Conservation (phyloP, 371 early-diverging fungal species). For the Mucor mucedo region DNA sequence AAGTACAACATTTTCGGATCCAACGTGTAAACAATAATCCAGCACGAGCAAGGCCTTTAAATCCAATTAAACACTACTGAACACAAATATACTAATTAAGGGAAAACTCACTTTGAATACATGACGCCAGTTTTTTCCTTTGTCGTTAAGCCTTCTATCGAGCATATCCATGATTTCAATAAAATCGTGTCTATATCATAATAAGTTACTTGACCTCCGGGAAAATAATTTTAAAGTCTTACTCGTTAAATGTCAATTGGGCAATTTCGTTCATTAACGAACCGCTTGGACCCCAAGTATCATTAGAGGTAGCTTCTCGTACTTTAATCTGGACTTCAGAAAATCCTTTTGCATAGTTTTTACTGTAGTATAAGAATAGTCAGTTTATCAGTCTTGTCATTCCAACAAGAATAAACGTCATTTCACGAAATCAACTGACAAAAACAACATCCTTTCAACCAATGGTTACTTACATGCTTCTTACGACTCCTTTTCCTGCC, state of each 20-base stretch:
- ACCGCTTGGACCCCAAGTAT: slow-evolving; percentile 88
- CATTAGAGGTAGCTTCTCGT: slow-evolving; percentile 93
- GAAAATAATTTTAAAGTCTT: slow-evolving; percentile 36
- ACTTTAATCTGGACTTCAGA: slow-evolving; percentile 96
- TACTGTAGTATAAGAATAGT: slow-evolving; percentile 56
- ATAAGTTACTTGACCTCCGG: not conserved
- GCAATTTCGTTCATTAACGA: slow-evolving; percentile 90
- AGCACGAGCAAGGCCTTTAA: slow-evolving; percentile 60
- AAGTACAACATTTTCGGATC: slow-evolving; percentile 87
- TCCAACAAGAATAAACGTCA: not conserved
- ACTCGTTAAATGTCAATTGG: slow-evolving; percentile 85
- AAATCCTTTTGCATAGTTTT: slow-evolving; percentile 96
- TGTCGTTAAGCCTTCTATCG: slow-evolving; percentile 95
- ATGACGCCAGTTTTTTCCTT: slow-evolving; percentile 98
- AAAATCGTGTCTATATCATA: slow-evolving; percentile 80
- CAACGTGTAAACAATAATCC: slow-evolving; percentile 79
- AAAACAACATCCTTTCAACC: no score
- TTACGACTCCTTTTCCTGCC: slow-evolving; percentile 35
- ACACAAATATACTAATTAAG: not conserved
- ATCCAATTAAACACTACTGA: not conserved
- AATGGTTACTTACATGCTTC: slow-evolving; percentile 34
- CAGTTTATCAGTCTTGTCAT: not conserved
- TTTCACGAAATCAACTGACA: no score
- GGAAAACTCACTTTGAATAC: slow-evolving; percentile 84
- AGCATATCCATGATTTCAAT: slow-evolving; percentile 96